A percentile compares a stretch with the other conserved stretches of the same genome.
phyloP scores from a whole-genome alignment of 2,329 filamentous ascomycete species.

The Dactylellina parvicollis region DNA sequence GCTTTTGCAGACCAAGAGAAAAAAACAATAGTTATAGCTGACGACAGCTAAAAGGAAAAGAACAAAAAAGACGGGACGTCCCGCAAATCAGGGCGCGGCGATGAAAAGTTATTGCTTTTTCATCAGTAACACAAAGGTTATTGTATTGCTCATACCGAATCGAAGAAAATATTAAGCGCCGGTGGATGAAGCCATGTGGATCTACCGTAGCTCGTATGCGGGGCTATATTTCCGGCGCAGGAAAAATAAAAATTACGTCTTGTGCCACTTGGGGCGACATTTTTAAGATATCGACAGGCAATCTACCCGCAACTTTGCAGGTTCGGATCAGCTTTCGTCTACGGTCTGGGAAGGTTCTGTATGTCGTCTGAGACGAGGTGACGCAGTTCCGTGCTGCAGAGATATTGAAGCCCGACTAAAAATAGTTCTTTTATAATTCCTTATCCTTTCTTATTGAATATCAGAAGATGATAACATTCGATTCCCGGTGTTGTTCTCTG shows the following conservation, averaged over 20 bases:
- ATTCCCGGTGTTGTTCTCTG: not conserved
- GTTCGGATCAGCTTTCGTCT: not conserved
- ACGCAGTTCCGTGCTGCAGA: not conserved
- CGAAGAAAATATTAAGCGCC: conserved; percentile 11
- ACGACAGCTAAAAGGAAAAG: not conserved
- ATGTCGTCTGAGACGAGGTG: conserved; percentile 1
- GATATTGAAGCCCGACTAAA: conserved; percentile 3
- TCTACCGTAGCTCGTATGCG: not conserved
- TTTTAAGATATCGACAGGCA: not conserved
- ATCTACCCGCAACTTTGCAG: not conserved
- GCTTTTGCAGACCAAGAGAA: no score
- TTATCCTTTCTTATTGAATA: no score
- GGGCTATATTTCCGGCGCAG: no score
- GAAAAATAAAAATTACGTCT: no score
- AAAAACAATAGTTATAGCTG: no score
- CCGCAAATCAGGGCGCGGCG: conserved; percentile 11
- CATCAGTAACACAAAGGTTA: conserved; percentile 6
- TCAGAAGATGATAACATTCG: no score
- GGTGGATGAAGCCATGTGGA: conserved; percentile 23
- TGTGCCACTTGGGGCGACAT: no score
- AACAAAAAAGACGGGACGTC: not conserved
- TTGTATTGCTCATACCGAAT: not conserved
- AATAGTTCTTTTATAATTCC: not conserved
- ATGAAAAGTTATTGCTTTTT: conserved; percentile 3
- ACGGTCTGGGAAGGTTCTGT: not conserved